Percentiles rank a stretch among this genome's conserved stretches.
These are phyloP conservation scores for Hypseocharis bilobata DNA, from an alignment of 441 rosid species.

Conservation along the genomic window DNA sequence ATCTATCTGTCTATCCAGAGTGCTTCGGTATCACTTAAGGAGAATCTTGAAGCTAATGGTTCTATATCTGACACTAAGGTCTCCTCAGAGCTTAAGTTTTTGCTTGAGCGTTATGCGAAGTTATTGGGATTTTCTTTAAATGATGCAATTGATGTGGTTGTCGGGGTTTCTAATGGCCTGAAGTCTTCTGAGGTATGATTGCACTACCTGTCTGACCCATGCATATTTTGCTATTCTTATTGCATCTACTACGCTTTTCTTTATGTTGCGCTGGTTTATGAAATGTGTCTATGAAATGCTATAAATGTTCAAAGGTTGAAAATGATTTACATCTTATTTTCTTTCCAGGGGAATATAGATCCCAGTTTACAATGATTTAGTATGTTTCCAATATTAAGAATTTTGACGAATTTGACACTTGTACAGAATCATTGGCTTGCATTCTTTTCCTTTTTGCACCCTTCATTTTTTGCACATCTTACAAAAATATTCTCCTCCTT, in stretches of 20 bases:
- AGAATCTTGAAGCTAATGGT: conserved; percentile 50
- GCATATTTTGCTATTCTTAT: background rate
- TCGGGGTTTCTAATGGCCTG: conserved; percentile 51
- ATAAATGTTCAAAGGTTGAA: background rate
- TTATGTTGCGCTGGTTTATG: conserved; percentile 1
- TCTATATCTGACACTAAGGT: conserved; percentile 40
- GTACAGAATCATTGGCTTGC: background rate
- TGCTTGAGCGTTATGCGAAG: conserved; percentile 70
- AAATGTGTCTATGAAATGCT: background rate
- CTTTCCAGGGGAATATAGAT: no score
- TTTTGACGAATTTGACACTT: background rate
- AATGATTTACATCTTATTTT: background rate
- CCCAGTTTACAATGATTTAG: no score
- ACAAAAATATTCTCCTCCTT: background rate
- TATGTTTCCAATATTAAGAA: no score
- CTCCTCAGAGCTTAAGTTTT: conserved; percentile 47
- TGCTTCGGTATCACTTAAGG: conserved; percentile 50
- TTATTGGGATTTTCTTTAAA: conserved; percentile 60
- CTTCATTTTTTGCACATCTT: background rate
- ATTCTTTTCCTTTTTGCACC: background rate
- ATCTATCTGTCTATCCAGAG: conserved; percentile 69
- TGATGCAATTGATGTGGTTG: conserved; percentile 51
- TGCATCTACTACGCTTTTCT: background rate
- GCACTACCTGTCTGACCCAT: conserved; percentile 7
- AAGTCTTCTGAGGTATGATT: conserved; percentile 49